Percentiles rank a stretch among this genome's conserved stretches.
Evolutionary conservation across 768 basidiomycete species (phyloP).

Genomic region (Asterophora lycoperdoides): DNA sequence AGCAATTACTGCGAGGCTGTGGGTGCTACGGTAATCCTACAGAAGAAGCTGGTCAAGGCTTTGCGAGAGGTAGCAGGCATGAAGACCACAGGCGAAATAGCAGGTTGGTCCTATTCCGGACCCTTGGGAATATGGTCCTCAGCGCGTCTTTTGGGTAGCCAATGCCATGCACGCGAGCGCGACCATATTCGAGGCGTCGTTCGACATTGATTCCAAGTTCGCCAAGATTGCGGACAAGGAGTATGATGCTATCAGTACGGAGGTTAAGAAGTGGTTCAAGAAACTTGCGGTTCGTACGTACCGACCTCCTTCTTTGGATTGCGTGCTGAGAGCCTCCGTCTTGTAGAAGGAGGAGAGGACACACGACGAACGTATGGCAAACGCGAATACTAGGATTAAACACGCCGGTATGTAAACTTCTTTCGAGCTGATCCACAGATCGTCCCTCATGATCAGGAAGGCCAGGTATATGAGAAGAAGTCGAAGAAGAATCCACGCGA

Average conservation of each 20-base stretch:
- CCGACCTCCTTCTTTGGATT: constrained; percentile 1
- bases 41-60: constrained; percentile 74
- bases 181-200: constrained; percentile 61
- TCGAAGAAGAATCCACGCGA: constrained; percentile 68
- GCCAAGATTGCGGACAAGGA: constrained; percentile 73
- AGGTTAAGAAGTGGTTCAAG: constrained; percentile 86
- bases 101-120: constrained; percentile 41
- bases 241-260: constrained; percentile 55
- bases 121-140: constrained; percentile 3
- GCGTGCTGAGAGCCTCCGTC: not conserved
- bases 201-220: constrained; percentile 72
- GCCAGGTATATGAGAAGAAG: constrained; percentile 75
- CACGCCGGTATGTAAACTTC: constrained; percentile 54
- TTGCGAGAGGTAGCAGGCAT: constrained; percentile 59
- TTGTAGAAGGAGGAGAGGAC: constrained; percentile 73
- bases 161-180: constrained; percentile 66
- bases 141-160: constrained; percentile 33
- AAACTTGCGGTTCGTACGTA: constrained; percentile 62
- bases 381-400: constrained; percentile 68
- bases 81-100: constrained; percentile 57
- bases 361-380: constrained; percentile 67
- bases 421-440: not conserved
- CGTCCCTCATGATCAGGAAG: constrained; percentile 30
- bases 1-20: constrained; percentile 76
- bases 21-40: constrained; percentile 52